A percentile compares a stretch with the other conserved stretches of the same genome.
These are phyloP conservation scores for Fraxinus anomala DNA, from an alignment of 257 asterid genomes.

Conservation along the genomic window DNA sequence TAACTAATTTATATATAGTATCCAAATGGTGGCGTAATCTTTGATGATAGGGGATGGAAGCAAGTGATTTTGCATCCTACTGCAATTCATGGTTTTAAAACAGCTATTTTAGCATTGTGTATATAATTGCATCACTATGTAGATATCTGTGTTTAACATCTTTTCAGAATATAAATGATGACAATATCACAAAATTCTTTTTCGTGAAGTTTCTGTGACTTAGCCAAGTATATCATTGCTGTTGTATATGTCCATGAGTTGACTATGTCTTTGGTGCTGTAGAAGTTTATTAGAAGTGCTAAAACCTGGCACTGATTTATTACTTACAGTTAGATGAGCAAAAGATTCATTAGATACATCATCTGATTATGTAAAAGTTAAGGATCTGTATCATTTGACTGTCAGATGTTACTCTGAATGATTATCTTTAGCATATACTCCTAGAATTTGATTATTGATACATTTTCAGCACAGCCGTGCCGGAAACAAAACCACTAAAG, in stretches of 20 bases:
- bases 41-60: background rate
- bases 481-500: slow-evolving; percentile 56
- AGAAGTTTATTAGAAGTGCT: background rate
- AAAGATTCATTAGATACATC: background rate
- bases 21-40: too few species aligned
- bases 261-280: background rate
- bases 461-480: slow-evolving; percentile 46
- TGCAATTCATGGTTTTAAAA: background rate
- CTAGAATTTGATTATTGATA: slow-evolving; percentile 31
- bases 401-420: background rate
- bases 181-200: too few species aligned
- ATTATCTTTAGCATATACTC: background rate
- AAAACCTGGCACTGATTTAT: background rate
- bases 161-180: too few species aligned
- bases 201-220: too few species aligned
- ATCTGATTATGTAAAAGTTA: background rate
- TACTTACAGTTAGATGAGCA: background rate
- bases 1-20: too few species aligned
- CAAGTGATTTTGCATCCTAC: background rate
- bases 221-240: background rate
- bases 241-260: background rate
- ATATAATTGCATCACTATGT: background rate
- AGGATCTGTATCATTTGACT: background rate
- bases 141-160: background rate
- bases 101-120: background rate